These are phyloP conservation scores for Candida nanaspora DNA, from an alignment of 805 yeast genomes.

Conservation along the genomic window DNA sequence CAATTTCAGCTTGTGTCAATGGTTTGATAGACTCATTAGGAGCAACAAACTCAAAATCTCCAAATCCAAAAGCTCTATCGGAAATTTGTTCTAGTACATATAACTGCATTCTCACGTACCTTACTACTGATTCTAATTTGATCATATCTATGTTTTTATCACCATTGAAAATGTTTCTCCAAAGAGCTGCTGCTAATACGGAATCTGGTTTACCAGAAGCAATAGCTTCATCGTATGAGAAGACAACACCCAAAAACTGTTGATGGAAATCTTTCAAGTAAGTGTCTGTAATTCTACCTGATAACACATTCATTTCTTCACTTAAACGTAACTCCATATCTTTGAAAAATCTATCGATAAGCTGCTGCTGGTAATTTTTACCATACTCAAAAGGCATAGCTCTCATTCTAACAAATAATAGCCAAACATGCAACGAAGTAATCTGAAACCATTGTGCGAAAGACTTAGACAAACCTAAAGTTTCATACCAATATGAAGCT, in stretches of 20 bases:
- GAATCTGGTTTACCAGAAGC: constrained; percentile 56
- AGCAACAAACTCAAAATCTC: constrained; percentile 76
- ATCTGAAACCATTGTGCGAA: constrained; percentile 97
- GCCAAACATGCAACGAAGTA: constrained; percentile 87
- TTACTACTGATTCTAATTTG: constrained; percentile 82
- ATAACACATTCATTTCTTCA: constrained; percentile 77
- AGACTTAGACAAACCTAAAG: constrained; percentile 73
- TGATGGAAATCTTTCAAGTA: constrained; percentile 86
- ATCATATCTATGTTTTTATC: constrained; percentile 73
- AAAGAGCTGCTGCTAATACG: constrained; percentile 68
- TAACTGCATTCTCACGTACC: constrained; percentile 82
- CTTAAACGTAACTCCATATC: constrained; percentile 84
- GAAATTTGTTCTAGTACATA: constrained; percentile 80
- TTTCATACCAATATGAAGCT: constrained; percentile 81
- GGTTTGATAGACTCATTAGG: constrained; percentile 75
- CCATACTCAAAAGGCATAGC: constrained; percentile 91
- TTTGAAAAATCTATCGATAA: constrained; percentile 81
- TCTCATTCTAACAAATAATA: constrained; percentile 89
- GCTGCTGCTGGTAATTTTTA: constrained; percentile 81
- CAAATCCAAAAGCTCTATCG: constrained; percentile 91
- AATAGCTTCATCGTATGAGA: constrained; percentile 90
- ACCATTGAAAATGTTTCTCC: constrained; percentile 91
- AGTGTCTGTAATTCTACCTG: constrained; percentile 75
- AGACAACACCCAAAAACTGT: constrained; percentile 82
- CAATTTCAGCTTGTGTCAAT: constrained; percentile 59